Evolutionary conservation across 768 basidiomycete genomes (phyloP).

Genomic region (Termitomyces sp.): DNA sequence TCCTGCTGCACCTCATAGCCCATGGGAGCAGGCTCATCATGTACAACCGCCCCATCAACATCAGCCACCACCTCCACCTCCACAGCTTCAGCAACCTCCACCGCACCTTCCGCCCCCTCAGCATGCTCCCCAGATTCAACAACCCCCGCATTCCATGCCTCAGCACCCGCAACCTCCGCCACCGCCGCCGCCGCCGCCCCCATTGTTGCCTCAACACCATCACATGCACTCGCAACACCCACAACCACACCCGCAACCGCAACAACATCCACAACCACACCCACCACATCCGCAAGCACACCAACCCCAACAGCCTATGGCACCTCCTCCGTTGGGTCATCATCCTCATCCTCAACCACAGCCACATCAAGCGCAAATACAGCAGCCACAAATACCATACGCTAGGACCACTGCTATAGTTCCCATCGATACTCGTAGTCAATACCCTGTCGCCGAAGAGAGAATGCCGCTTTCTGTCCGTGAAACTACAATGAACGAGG

Average conservation of each 20-base stretch:
- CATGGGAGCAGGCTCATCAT: constrained; percentile 31
- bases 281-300: constrained; percentile 12
- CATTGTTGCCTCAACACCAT: constrained; percentile 11
- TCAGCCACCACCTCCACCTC: constrained; percentile 15
- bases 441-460: constrained; percentile 29
- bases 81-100: constrained; percentile 5
- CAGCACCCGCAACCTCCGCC: constrained; percentile 19
- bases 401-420: constrained; percentile 35
- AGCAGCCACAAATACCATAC: constrained; percentile 24
- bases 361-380: constrained; percentile 13
- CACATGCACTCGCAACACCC: constrained; percentile 11
- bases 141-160: constrained; percentile 17
- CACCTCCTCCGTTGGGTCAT: constrained; percentile 8
- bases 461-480: constrained; percentile 26
- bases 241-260: constrained; percentile 17
- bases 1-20: constrained; percentile 37
- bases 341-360: constrained; percentile 11
- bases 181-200: background rate
- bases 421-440: constrained; percentile 35
- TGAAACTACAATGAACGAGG: constrained; percentile 39
- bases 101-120: constrained; percentile 14
- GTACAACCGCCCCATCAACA: constrained; percentile 20
- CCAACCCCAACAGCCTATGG: constrained; percentile 9
- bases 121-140: constrained; percentile 13
- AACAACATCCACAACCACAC: background rate